Evolutionary conservation across 768 basidiomycete genomes (phyloP), one percentile per base, ranked within the genome.

Genomic region (Lentinus tigrinus): DNA sequence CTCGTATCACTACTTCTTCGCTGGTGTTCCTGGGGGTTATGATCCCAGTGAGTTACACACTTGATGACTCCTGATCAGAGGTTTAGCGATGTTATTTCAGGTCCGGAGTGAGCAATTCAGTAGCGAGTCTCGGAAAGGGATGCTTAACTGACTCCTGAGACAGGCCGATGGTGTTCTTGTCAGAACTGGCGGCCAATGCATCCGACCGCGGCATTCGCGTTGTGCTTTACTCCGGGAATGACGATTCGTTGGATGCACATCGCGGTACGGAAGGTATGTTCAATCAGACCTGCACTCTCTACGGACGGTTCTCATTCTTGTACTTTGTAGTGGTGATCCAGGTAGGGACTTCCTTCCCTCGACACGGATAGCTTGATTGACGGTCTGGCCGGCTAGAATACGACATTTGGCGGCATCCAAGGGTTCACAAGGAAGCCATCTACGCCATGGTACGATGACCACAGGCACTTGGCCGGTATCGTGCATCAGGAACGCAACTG

Each of bases 371-470:
- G 5, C 6, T n/a, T 5, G 2, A 37, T 16, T n/a, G 31, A 13
- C 8, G 19, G 13, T 34, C 52, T 46, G 9, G 31, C 7, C 28
- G 9, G 31, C 7, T 27, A 89, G 85, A 91, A 91, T 65, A 89
- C 87, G n/a, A 89, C 89, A 0, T 91, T 90, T 63, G 88, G 87
- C 26, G 89, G 87, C 13, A 84, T 85, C 42, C 86, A 83, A 70
- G 89, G 89, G 3, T 91, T 91, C 68, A 84, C 85, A 5, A 77
- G 81, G 43, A 77, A 79, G 58, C 89, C 89, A 0, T 78, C 84
- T 4, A 90, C 89, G 0, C 79, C 84, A 1, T 91, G 88, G 87
- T 73, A 71, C 54, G 82, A 84, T 47, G 85, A 88, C 49, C 65
- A 69, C 2, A 82, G 83, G 14, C 73, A 82, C 52, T 79, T 82